phyloP scores from a whole-genome alignment of 495 filamentous ascomycete genomes.

The Penicillium manginii region DNA sequence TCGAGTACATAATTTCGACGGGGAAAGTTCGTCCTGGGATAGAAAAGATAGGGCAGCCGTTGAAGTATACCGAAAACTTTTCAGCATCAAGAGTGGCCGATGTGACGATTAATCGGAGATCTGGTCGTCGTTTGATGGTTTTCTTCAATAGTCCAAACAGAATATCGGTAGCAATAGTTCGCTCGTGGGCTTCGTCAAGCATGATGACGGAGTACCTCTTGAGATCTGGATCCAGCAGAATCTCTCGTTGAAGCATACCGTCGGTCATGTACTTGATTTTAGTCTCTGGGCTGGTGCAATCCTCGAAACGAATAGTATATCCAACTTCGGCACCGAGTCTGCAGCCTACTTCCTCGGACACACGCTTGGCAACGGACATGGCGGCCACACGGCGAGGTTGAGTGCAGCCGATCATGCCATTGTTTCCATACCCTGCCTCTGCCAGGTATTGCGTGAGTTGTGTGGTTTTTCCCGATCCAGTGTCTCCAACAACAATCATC shows the following conservation, averaged over 20 bases:
- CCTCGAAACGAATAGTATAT: conserved; percentile 98
- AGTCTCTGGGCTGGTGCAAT: conserved; percentile 85
- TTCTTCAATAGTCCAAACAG: conserved; percentile 95
- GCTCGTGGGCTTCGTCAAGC: conserved; percentile 97
- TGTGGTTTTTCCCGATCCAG: conserved; percentile 96
- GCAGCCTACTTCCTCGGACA: conserved; percentile 95
- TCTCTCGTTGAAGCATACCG: conserved; percentile 95
- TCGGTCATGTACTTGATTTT: conserved; percentile 99
- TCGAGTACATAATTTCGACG: conserved; percentile 91
- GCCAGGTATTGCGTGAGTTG: conserved; percentile 94
- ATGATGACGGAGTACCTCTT: conserved; percentile 94
- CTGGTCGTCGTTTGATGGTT: conserved; percentile 80
- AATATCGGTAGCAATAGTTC: conserved; percentile 95
- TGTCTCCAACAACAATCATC: conserved; percentile 95
- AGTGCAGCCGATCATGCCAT: conserved; percentile 95
- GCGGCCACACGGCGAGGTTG: conserved; percentile 96
- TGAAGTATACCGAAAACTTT: conserved; percentile 95
- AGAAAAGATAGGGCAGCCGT: conserved; percentile 91
- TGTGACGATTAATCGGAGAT: conserved; percentile 94
- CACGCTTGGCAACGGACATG: conserved; percentile 96
- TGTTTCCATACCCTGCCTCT: conserved; percentile 86
- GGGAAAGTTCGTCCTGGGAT: conserved; percentile 95
- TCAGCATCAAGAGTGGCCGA: conserved; percentile 96
- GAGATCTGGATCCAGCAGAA: conserved; percentile 85
- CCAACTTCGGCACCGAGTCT: conserved; percentile 90